Evolutionary conservation across 768 basidiomycete genomes (phyloP), one percentile per base, ranked within the genome.

Genomic region (Hygrocybe coccinea): DNA sequence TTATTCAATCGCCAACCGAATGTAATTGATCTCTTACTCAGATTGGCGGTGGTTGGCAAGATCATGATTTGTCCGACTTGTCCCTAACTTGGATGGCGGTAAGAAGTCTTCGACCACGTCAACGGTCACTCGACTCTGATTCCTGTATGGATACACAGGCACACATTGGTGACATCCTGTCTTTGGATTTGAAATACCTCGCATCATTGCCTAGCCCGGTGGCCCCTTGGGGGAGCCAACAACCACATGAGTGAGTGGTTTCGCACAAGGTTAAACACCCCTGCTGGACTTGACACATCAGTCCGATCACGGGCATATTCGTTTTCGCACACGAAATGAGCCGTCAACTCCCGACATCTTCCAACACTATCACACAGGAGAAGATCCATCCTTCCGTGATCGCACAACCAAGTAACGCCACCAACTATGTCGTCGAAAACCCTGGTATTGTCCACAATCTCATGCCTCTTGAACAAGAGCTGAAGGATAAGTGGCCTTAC

Each of bases 1-100:
- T 49, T 37, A n/a, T 25, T 45, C 54, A 7, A 22, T 15, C 19
- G 9, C 21, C 36, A 12, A n/a, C 25, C 14, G 1, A 15, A 56
- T 22, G 24, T 37, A 9, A 38, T 57, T 53, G 33, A 29, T 48
- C 5, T 3, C 9, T 49, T 58, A 29, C 29, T 29, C 29, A 88
- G 87, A 78, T 85, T 45, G 86, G 86, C 14, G 87, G 87, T 24
- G 87, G 87, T 37, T 89, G 81, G 67, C 64, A 74, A 25, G 73
- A 80, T 43, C 87, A 87, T 64, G 87, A 89, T 60, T 66, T 89
- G 25, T 76, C 87, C 0, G 85, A 87, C 62, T 43, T 88, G 22
- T 77, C 82, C 12, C 69, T 89, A 49, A 67, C 69, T 41, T 86
- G 84, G 85, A 85, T 86, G 82, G 75, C 74, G 52, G 83, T 85